Conservation (phyloP, 805 yeast species). For the Kluyveromyces nonfermentans region DNA sequence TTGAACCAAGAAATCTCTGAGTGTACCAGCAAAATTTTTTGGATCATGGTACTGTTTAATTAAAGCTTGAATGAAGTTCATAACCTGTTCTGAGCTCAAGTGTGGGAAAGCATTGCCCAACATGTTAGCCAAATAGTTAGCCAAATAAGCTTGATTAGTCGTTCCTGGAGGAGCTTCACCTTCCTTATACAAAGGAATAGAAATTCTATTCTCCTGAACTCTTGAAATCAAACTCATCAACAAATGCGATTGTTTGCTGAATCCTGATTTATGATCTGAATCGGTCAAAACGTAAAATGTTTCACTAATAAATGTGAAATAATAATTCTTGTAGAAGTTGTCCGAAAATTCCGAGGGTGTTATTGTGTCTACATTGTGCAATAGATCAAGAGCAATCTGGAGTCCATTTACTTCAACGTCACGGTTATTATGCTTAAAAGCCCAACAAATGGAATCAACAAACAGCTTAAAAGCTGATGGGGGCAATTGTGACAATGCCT, state of each 20-base stretch:
- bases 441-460: slow-evolving; percentile 94
- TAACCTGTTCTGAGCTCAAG: slow-evolving; percentile 71
- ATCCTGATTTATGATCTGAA: slow-evolving; percentile 96
- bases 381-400: slow-evolving; percentile 69
- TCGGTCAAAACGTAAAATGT: slow-evolving; percentile 91
- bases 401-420: slow-evolving; percentile 93
- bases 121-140: slow-evolving; percentile 73
- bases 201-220: slow-evolving; percentile 66
- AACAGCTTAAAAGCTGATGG: slow-evolving; percentile 87
- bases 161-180: slow-evolving; percentile 83
- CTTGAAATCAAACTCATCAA: slow-evolving; percentile 75
- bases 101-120: slow-evolving; percentile 88
- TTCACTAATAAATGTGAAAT: slow-evolving; percentile 82
- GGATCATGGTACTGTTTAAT: slow-evolving; percentile 65
- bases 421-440: slow-evolving; percentile 93
- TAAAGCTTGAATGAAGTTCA: slow-evolving; percentile 71
- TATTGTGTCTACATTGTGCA: slow-evolving; percentile 73
- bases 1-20: slow-evolving; percentile 94
- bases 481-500: slow-evolving; percentile 78
- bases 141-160: slow-evolving; percentile 66
- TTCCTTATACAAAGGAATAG: slow-evolving; percentile 68
- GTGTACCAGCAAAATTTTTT: slow-evolving; percentile 65
- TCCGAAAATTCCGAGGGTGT: slow-evolving; percentile 64
- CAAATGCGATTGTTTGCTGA: slow-evolving; percentile 76
- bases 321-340: slow-evolving; percentile 82